Evolutionary conservation across 257 asterid genomes (phyloP).

Genomic region (Solanum arcanum): DNA sequence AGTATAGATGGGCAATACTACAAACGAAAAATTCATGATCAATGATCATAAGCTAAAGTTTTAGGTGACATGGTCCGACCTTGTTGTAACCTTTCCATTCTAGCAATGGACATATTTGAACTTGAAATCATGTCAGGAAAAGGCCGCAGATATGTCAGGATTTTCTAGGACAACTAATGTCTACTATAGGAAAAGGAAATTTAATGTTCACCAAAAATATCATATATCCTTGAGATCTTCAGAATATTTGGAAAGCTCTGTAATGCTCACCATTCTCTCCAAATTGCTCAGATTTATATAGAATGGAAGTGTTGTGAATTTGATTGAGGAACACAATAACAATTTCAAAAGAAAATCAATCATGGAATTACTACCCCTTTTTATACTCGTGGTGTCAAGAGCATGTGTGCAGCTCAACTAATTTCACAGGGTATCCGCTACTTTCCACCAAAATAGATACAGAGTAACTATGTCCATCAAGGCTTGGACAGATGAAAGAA

Average conservation of each 20-base stretch:
- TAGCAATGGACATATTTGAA: neutral
- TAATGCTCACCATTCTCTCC: neutral
- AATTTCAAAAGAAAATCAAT: neutral
- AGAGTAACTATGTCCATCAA: neutral
- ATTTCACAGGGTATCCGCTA: neutral
- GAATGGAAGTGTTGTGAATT: neutral
- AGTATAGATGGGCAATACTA: neutral
- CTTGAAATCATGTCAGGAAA: neutral
- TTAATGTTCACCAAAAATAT: neutral
- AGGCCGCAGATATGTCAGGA: neutral
- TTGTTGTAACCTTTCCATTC: neutral
- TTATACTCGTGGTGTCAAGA: neutral
- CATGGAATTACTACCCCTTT: neutral
- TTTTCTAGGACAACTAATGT: neutral
- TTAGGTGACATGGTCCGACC: neutral
- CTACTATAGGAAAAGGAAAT: neutral
- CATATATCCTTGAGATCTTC: neutral
- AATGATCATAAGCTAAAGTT: neutral
- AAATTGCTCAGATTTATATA: neutral
- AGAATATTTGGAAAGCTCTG: neutral
- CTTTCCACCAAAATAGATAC: neutral
- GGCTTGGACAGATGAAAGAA: neutral
- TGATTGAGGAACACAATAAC: neutral
- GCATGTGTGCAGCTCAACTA: neutral
- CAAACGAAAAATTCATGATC: neutral